Evolutionary conservation across 2,329 filamentous ascomycete genomes (phyloP).

Genomic region (Colletotrichum coccodes): DNA sequence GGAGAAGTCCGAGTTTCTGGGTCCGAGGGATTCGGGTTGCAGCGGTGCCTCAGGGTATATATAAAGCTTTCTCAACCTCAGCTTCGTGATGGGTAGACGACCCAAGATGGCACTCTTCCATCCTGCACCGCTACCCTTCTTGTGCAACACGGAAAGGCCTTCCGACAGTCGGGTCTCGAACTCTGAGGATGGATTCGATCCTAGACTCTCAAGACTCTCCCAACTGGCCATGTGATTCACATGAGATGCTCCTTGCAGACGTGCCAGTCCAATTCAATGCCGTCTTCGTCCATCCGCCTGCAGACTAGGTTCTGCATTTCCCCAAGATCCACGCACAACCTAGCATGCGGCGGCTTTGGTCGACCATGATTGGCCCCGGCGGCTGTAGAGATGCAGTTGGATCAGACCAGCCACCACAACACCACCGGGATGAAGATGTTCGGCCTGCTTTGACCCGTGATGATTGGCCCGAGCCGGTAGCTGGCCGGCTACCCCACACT

Average conservation of each 20-base stretch:
- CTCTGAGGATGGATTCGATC: conserved; percentile 30
- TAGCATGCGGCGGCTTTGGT: conserved; percentile 38
- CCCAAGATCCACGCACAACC: conserved; percentile 37
- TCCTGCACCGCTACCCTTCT: conserved; percentile 6
- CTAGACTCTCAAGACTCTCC: conserved; percentile 34
- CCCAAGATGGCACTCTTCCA: neutral
- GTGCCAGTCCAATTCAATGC: conserved; percentile 28
- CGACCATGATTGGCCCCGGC: conserved; percentile 6
- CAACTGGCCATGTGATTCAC: conserved; percentile 17
- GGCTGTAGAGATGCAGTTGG: conserved; percentile 8
- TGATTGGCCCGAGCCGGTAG: conserved; percentile 19
- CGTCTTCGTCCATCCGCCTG: conserved; percentile 32
- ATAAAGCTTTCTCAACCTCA: conserved; percentile 9
- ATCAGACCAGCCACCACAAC: conserved; percentile 11
- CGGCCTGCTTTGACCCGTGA: conserved; percentile 24
- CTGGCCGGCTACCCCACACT: conserved; percentile 29
- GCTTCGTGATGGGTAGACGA: neutral
- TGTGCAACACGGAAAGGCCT: conserved; percentile 4
- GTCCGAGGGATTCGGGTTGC: conserved; percentile 7
- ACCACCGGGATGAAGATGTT: conserved; percentile 12
- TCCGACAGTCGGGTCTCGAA: conserved; percentile 22
- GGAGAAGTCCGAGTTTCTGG: conserved; percentile 20
- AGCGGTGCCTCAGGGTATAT: conserved; percentile 15
- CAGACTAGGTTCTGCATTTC: conserved; percentile 15
- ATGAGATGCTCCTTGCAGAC: conserved; percentile 12